These are phyloP conservation scores for Psilocybe cubensis DNA, from an alignment of 768 basidiomycete species.

Conservation along the genomic window DNA sequence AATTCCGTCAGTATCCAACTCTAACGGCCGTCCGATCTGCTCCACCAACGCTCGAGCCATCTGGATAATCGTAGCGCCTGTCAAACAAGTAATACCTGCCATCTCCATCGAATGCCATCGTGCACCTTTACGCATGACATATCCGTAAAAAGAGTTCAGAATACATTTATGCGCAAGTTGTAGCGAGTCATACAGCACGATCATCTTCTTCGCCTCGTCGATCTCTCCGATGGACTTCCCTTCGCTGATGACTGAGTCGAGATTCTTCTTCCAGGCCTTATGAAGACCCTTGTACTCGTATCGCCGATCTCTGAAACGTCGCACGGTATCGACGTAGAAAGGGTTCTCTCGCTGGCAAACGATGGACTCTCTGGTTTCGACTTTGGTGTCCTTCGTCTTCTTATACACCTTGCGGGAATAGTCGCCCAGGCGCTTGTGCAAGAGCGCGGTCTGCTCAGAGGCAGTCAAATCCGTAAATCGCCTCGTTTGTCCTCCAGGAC, in stretches of 20 bases:
- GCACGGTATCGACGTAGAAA: constrained; percentile 98
- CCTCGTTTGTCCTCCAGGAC: constrained; percentile 71
- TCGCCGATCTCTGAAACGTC: constrained; percentile 93
- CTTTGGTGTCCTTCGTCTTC: constrained; percentile 96
- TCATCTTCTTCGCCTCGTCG: constrained; percentile 98
- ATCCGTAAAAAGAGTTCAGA: constrained; percentile 99
- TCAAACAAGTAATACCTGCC: constrained; percentile 98
- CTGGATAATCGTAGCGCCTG: constrained; percentile 97
- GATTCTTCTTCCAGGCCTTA: constrained; percentile 99
- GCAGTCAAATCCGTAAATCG: constrained; percentile 83
- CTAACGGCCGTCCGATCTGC: constrained; percentile 95
- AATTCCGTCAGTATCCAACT: constrained; percentile 98
- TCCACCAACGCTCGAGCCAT: constrained; percentile 98
- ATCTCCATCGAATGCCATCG: constrained; percentile 99
- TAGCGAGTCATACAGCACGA: constrained; percentile 96
- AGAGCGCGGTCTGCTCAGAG: constrained; percentile 86
- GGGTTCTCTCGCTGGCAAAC: constrained; percentile 98
- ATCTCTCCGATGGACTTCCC: constrained; percentile 81
- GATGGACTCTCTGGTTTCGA: constrained; percentile 92
- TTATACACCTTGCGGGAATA: constrained; percentile 99
- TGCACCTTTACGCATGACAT: constrained; percentile 99
- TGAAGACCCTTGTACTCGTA: constrained; percentile 99
- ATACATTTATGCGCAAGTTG: constrained; percentile 99
- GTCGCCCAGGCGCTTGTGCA: constrained; percentile 97
- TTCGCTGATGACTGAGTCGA: constrained; percentile 73